Evolutionary conservation across 805 yeast species (phyloP).

Genomic region (Candida ascalaphidarum): DNA sequence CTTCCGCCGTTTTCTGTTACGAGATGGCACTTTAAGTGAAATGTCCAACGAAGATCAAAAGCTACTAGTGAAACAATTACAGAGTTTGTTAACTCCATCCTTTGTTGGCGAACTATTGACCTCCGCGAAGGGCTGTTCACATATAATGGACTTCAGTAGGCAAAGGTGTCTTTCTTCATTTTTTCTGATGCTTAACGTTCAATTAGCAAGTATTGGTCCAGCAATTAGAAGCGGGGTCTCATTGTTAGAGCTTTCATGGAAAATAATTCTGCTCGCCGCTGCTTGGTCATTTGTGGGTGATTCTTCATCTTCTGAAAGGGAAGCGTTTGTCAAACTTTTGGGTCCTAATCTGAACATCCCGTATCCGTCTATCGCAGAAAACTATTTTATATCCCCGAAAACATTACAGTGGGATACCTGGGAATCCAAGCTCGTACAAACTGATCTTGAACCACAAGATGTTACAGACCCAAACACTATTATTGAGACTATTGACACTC

Average conservation of each 20-base stretch:
- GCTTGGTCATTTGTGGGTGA: constrained; percentile 68
- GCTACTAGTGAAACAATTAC: too few species aligned
- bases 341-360: too few species aligned
- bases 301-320: constrained; percentile 28
- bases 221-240: too few species aligned
- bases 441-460: constrained; percentile 48
- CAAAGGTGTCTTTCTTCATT: constrained; percentile 29
- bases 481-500: constrained; percentile 74
- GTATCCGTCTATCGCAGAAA: too few species aligned
- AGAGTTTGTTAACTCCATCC: too few species aligned
- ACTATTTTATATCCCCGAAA: too few species aligned
- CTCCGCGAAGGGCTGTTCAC: too few species aligned
- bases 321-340: constrained; percentile 23
- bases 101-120: too few species aligned
- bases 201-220: too few species aligned
- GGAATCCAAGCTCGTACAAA: constrained; percentile 27
- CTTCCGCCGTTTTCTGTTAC: constrained; percentile 12
- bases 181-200: constrained; percentile 31
- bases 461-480: constrained; percentile 55
- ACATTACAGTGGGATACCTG: too few species aligned
- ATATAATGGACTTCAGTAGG: constrained; percentile 43
- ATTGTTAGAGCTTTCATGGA: too few species aligned
- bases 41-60: constrained; percentile 3
- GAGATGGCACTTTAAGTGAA: constrained; percentile 7
- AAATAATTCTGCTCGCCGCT: constrained; percentile 28